Percentiles rank a stretch among this genome's conserved stretches.
Evolutionary conservation across 1,284 basidiomycete species (phyloP).

Genomic region (Ganoderma meredithae): DNA sequence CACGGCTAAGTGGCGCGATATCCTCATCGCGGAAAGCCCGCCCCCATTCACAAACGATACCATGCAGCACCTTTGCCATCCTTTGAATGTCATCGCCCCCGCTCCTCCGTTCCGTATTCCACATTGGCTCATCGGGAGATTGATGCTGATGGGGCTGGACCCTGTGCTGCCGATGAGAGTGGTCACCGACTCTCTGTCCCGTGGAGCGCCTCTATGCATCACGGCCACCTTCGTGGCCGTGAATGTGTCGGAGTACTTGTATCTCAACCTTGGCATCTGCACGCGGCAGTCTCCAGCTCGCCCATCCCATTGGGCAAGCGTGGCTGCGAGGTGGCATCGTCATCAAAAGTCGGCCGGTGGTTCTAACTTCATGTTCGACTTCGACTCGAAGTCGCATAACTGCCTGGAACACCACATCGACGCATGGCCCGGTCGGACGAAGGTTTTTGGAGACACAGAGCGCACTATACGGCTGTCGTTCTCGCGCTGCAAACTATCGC

Average conservation of each 20-base stretch:
- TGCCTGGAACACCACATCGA: slow-evolving; percentile 11
- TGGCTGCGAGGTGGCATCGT: not conserved
- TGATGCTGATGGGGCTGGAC: slow-evolving; percentile 2
- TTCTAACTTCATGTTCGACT: too few species aligned
- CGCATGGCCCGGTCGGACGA: not conserved
- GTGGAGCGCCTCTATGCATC: not conserved
- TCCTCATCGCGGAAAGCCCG: slow-evolving; percentile 10
- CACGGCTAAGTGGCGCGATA: slow-evolving; percentile 14
- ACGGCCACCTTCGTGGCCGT: not conserved
- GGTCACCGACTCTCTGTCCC: too few species aligned
- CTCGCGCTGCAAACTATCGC: slow-evolving; percentile 1
- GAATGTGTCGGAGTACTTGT: not conserved
- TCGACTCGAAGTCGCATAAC: not conserved
- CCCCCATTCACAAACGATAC: not conserved
- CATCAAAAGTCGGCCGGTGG: too few species aligned
- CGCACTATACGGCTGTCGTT: slow-evolving; percentile 14
- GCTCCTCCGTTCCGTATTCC: slow-evolving; percentile 10
- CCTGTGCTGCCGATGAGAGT: not conserved
- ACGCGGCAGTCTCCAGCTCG: not conserved
- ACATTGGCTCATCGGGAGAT: slow-evolving; percentile 7
- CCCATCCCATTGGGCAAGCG: slow-evolving; percentile 4
- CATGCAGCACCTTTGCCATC: not conserved
- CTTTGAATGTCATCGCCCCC: not conserved
- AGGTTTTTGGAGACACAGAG: slow-evolving; percentile 8
- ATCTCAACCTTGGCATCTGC: slow-evolving; percentile 4